These are phyloP conservation scores for Chrysosporium keratinophilum DNA, from an alignment of 2,329 filamentous ascomycete genomes.

Conservation along the genomic window DNA sequence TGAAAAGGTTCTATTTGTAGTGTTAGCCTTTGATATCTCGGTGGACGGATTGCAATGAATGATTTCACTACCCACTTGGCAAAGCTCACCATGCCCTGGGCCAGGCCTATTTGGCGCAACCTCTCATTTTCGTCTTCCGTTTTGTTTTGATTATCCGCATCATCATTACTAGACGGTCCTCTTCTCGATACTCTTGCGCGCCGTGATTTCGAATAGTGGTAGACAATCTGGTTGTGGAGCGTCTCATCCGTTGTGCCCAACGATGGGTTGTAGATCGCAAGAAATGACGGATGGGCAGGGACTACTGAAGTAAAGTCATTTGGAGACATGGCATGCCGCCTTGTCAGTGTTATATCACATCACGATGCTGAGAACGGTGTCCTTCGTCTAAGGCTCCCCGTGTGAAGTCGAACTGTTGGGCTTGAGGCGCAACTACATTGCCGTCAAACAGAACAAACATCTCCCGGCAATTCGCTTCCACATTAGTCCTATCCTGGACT, in stretches of 20 bases:
- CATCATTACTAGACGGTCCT: constrained; percentile 21
- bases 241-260: constrained; percentile 63
- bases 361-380: neutral
- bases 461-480: neutral
- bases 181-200: constrained; percentile 19
- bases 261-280: constrained; percentile 90
- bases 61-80: constrained; percentile 45
- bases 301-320: constrained; percentile 38
- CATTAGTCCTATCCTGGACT: neutral
- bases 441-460: constrained; percentile 9
- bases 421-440: neutral
- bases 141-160: constrained; percentile 18
- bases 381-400: neutral
- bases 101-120: constrained; percentile 84
- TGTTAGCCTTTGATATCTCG: neutral
- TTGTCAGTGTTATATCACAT: neutral
- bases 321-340: constrained; percentile 29
- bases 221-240: constrained; percentile 74
- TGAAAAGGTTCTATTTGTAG: constrained; percentile 59
- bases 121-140: constrained; percentile 68
- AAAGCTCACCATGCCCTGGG: constrained; percentile 93
- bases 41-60: neutral
- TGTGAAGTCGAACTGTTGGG: neutral
- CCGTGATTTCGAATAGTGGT: constrained; percentile 59
- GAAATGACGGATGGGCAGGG: constrained; percentile 78